Evolutionary conservation across 2,329 filamentous ascomycete genomes (phyloP).

Genomic region (Paraphaeosphaeria minitans): DNA sequence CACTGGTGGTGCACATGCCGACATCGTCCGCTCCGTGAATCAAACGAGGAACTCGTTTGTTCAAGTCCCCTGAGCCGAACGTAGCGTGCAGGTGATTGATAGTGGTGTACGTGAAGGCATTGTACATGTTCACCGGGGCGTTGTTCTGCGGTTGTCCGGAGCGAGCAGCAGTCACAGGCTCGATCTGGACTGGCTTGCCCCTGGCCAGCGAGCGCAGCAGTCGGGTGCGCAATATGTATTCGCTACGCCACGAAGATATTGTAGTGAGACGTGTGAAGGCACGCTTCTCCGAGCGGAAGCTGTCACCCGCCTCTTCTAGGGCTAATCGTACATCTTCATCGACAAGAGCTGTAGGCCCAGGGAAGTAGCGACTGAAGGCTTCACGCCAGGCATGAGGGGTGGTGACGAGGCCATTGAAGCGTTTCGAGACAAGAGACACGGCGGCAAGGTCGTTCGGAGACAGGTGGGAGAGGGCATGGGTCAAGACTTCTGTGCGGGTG

Average conservation of each 20-base stretch:
- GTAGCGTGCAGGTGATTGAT: constrained; percentile 80
- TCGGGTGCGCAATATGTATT: constrained; percentile 87
- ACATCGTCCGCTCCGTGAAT: constrained; percentile 83
- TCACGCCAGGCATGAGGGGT: constrained; percentile 93
- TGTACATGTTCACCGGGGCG: constrained; percentile 81
- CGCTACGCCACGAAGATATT: constrained; percentile 91
- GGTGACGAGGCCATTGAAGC: constrained; percentile 85
- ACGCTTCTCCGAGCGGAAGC: constrained; percentile 72
- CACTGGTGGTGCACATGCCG: constrained; percentile 78
- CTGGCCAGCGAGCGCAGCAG: constrained; percentile 79
- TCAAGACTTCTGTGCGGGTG: constrained; percentile 75
- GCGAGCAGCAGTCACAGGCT: constrained; percentile 59
- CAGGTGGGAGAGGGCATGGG: constrained; percentile 87
- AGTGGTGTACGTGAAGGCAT: constrained; percentile 78
- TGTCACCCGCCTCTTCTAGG: constrained; percentile 41
- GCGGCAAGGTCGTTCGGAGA: constrained; percentile 81
- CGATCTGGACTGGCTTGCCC: constrained; percentile 72
- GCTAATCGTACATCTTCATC: constrained; percentile 52
- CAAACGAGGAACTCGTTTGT: constrained; percentile 76
- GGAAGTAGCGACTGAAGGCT: constrained; percentile 90
- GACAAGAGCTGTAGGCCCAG: constrained; percentile 68
- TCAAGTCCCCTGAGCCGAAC: constrained; percentile 65
- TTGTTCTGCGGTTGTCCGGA: constrained; percentile 66
- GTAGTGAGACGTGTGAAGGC: constrained; percentile 82
- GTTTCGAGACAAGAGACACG: constrained; percentile 83